Base-by-base conservation (phyloP, 306 rosid genomes). In the Acacia melanoxylon region DNA sequence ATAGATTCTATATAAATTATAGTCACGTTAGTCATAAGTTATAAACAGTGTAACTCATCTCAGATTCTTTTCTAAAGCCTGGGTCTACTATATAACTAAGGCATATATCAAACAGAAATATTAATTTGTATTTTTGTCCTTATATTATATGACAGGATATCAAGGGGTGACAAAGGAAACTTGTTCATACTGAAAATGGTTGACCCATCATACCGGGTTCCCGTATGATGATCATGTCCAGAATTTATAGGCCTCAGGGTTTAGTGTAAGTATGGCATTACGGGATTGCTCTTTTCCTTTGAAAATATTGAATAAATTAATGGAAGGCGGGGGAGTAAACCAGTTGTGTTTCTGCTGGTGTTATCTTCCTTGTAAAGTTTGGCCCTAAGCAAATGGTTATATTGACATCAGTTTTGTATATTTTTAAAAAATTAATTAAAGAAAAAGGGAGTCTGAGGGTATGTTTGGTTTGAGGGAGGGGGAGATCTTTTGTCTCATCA, bases 91-190 rank as follows among this genome's bases (percentile, higher is more conserved):
- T 37, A 37, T 37, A 37, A 37, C 40, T 0, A 37, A 37, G 40
- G 40, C 40, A 37, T 37, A 37, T 48, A 79, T 35, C 74, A 65
- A 82, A 61, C 63, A 25, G 11, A 69, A 24, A 0, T 63, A 42
- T 6, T 75, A 48, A 52, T 63, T 33, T 46, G 33, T 41, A 15
- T 19, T 68, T 72, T 56, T 15, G 19, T 25, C 73, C 19, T 10
- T 31, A 49, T 61, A 20, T 75, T 29, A 76, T 49, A 69, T 87
- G 45, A 78, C 97, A 93, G 98, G 87, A 90, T 94, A 58, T 93
- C 98, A 58, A 91, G 97, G 88, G 97, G 97, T 27, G 97, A 94
- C 82, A 90, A 88, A 85, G 98, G 98, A 80, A 94, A 94, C 90
- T 83, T 94, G 88, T 92, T 94, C 88, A 73, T 94, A 84, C 79